Percentiles rank a stretch among this genome's conserved stretches.
Evolutionary conservation across 164 flowering plant genomes (phyloP).

Genomic region (Vitis rupestris): DNA sequence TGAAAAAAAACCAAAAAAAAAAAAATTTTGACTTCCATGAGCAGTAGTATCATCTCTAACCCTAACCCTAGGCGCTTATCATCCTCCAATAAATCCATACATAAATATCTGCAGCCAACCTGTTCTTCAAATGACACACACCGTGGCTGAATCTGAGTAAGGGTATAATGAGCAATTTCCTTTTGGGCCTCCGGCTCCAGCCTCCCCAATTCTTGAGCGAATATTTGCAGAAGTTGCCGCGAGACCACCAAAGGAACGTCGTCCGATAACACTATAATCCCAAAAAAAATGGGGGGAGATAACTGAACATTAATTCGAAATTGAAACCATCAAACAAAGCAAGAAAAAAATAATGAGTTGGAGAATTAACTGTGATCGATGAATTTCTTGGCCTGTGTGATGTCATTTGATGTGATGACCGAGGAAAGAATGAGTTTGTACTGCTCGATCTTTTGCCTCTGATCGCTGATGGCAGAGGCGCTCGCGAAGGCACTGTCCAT

Average conservation of each 20-base stretch:
- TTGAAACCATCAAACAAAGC: neutral
- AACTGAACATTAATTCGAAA: neutral
- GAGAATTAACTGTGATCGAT: slow-evolving; percentile 71
- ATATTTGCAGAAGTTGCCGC: slow-evolving; percentile 81
- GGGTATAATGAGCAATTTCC: slow-evolving; percentile 84
- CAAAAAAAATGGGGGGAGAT: neutral
- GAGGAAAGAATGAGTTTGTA: slow-evolving; percentile 78
- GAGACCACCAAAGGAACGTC: slow-evolving; percentile 96
- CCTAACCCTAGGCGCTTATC: too few relatives aligned
- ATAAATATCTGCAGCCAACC: slow-evolving; percentile 36
- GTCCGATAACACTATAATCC: slow-evolving; percentile 73
- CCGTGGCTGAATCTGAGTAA: slow-evolving; percentile 91
- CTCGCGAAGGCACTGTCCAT: slow-evolving; percentile 82
- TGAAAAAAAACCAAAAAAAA: too few relatives aligned
- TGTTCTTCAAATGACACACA: slow-evolving; percentile 97
- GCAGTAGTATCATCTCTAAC: too few relatives aligned
- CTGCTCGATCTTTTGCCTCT: slow-evolving; percentile 93
- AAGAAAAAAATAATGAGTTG: neutral
- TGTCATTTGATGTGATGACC: slow-evolving; percentile 72
- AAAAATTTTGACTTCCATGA: too few relatives aligned
- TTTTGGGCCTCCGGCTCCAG: slow-evolving; percentile 76
- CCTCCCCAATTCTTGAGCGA: slow-evolving; percentile 81
- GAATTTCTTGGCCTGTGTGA: slow-evolving; percentile 63
- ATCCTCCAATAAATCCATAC: too few relatives aligned
- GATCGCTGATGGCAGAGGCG: slow-evolving; percentile 79